These are phyloP conservation scores for Microdochium trichocladiopsis DNA, from an alignment of 2,329 filamentous ascomycete genomes.

Conservation along the genomic window DNA sequence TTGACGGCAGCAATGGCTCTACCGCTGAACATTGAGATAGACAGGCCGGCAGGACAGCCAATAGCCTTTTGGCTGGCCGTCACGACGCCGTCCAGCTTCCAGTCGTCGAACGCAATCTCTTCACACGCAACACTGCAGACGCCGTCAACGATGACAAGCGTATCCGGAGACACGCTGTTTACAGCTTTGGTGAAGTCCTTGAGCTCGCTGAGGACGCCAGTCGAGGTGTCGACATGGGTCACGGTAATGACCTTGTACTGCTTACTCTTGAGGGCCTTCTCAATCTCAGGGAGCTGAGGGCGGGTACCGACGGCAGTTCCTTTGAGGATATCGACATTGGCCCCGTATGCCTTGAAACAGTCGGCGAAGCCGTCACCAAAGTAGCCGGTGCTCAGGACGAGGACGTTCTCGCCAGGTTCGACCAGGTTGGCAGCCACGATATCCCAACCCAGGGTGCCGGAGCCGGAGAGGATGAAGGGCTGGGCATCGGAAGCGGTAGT, in stretches of 20 bases:
- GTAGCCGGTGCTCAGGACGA: constrained; percentile 94
- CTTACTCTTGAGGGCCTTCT: constrained; percentile 82
- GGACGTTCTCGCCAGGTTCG: constrained; percentile 81
- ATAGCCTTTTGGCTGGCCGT: constrained; percentile 97
- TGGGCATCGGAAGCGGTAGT: constrained; percentile 75
- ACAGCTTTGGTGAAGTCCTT: constrained; percentile 78
- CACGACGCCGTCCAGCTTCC: constrained; percentile 86
- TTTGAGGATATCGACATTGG: constrained; percentile 73
- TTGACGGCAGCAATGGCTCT: constrained; percentile 78
- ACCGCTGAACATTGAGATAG: constrained; percentile 89
- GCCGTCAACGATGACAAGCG: constrained; percentile 86
- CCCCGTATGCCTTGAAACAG: constrained; percentile 87
- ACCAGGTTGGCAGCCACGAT: constrained; percentile 88
- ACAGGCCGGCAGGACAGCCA: constrained; percentile 87
- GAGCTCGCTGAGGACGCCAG: constrained; percentile 88
- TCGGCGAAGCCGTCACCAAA: constrained; percentile 93
- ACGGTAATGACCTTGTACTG: constrained; percentile 92
- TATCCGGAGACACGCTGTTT: constrained; percentile 81
- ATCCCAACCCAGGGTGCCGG: constrained; percentile 95
- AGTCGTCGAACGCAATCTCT: constrained; percentile 92
- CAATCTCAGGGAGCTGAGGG: constrained; percentile 80
- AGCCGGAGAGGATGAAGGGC: constrained; percentile 89
- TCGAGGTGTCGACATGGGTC: constrained; percentile 96
- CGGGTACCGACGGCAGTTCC: constrained; percentile 83
- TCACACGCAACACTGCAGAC: constrained; percentile 96